Conservation (phyloP, 2,329 filamentous ascomycete species). For the Cercospora citrullina region DNA sequence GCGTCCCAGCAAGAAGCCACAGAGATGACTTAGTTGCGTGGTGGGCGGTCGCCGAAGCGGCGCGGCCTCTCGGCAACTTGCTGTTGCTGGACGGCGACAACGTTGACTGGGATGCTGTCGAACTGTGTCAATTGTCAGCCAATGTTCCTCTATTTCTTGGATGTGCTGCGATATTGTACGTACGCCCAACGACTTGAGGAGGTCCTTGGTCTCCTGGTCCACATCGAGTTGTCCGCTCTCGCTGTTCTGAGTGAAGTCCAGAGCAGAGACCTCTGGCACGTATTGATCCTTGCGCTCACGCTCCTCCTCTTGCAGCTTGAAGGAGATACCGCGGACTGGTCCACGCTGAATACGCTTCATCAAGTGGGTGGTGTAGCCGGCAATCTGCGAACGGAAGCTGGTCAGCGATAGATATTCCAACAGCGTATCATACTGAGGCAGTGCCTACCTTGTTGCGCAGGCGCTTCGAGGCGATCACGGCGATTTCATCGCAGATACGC, state of each 20-base stretch:
- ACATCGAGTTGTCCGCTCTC: constrained; percentile 93
- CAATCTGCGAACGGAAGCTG: constrained; percentile 62
- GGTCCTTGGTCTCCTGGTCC: constrained; percentile 96
- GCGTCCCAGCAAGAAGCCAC: constrained; percentile 11
- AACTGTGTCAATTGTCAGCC: constrained; percentile 61
- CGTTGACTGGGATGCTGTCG: constrained; percentile 96
- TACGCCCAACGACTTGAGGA: constrained; percentile 98
- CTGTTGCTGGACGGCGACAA: constrained; percentile 84
- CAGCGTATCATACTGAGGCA: not conserved
- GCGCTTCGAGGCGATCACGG: constrained; percentile 98
- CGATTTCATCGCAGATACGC: constrained; percentile 99
- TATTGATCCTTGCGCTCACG: constrained; percentile 99
- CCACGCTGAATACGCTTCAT: constrained; percentile 99
- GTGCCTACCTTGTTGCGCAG: constrained; percentile 90
- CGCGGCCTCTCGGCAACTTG: constrained; percentile 80
- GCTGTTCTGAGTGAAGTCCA: constrained; percentile 94
- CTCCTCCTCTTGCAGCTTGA: constrained; percentile 99
- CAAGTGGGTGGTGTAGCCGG: constrained; percentile 91
- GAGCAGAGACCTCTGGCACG: constrained; percentile 96
- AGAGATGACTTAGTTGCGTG: constrained; percentile 30
- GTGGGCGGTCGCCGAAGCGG: constrained; percentile 68
- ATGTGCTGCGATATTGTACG: constrained; percentile 14
- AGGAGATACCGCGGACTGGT: constrained; percentile 99
- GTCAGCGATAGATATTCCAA: not conserved
- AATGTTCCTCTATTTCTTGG: not conserved